Evolutionary conservation across 192 early-diverging fungal genomes (phyloP).

Genomic region (Linnemannia elongata): DNA sequence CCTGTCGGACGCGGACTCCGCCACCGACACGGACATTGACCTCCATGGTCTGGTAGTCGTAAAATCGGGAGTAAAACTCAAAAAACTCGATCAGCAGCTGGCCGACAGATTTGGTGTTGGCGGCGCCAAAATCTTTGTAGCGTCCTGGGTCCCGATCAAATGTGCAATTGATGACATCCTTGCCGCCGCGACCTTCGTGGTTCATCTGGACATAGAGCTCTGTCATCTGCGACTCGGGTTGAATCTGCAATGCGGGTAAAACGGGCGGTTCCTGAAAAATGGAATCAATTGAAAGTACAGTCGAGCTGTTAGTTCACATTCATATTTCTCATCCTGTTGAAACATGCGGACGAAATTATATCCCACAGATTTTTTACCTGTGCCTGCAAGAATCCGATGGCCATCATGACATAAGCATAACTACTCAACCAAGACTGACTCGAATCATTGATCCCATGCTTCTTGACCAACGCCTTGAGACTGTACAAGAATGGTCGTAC

Average conservation of each 20-base stretch:
- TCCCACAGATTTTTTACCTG: slow-evolving; percentile 20
- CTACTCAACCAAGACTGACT: slow-evolving; percentile 45
- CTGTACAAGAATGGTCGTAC: slow-evolving; percentile 52
- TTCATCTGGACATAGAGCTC: slow-evolving; percentile 17
- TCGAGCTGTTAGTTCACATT: not conserved
- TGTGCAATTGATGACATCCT: slow-evolving; percentile 32
- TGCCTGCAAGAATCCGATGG: slow-evolving; percentile 42
- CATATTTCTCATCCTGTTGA: not conserved
- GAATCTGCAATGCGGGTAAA: slow-evolving; percentile 34
- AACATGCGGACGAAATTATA: not conserved
- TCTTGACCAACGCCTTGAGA: slow-evolving; percentile 53
- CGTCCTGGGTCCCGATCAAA: slow-evolving; percentile 38
- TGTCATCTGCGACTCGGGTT: slow-evolving; percentile 27
- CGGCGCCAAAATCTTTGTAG: slow-evolving; percentile 28
- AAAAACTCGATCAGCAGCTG: slow-evolving; percentile 51
- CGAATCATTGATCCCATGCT: slow-evolving; percentile 52
- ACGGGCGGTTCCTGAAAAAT: slow-evolving; percentile 30
- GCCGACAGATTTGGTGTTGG: slow-evolving; percentile 40
- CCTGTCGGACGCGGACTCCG: slow-evolving; percentile 18
- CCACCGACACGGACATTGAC: slow-evolving; percentile 49
- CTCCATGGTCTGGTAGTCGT: slow-evolving; percentile 52
- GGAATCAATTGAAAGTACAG: not conserved
- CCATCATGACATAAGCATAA: slow-evolving; percentile 58
- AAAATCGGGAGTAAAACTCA: slow-evolving; percentile 43
- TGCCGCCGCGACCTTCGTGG: slow-evolving; percentile 19